These are phyloP conservation scores for Pezicula neosporulosa DNA, from an alignment of 2,329 filamentous ascomycete genomes.

Conservation along the genomic window DNA sequence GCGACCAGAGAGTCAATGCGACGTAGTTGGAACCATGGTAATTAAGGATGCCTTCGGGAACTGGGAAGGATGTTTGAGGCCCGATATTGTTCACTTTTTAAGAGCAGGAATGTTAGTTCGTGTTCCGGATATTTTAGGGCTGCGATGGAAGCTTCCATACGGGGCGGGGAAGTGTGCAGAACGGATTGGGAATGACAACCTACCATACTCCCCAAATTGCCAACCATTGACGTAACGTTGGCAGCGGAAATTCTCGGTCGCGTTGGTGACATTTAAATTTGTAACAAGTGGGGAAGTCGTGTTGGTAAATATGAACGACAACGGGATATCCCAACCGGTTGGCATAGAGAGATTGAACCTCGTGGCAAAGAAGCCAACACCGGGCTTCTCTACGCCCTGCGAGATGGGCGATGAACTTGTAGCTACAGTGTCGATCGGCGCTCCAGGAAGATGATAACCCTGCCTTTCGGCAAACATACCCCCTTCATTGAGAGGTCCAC, in stretches of 20 bases:
- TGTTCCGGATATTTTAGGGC: no score
- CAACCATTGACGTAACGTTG: conserved; percentile 71
- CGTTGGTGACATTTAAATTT: no score
- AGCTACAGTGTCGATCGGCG: conserved; percentile 41
- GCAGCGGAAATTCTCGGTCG: conserved; percentile 49
- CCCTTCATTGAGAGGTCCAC: conserved; percentile 63
- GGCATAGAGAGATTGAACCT: conserved; percentile 50
- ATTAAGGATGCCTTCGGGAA: conserved; percentile 67
- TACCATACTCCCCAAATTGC: conserved; percentile 52
- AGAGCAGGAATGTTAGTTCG: no score
- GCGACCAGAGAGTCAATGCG: conserved; percentile 63
- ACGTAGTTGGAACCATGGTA: conserved; percentile 66
- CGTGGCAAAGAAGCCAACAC: neutral
- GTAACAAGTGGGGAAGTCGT: no score
- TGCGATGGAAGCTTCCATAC: no score
- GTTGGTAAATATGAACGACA: conserved; percentile 47
- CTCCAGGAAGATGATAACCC: conserved; percentile 54
- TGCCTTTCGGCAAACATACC: conserved; percentile 56
- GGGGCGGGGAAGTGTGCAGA: no score
- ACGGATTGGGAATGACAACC: no score
- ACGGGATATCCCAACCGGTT: conserved; percentile 51
- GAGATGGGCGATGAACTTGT: no score
- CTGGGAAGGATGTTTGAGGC: conserved; percentile 66
- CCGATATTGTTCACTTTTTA: conserved; percentile 59
- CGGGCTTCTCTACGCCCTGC: conserved; percentile 38